Percentiles rank a stretch among this genome's conserved stretches.
These are phyloP conservation scores for Lactarius pseudohatsudake DNA, from an alignment of 768 basidiomycete species.

Conservation along the genomic window DNA sequence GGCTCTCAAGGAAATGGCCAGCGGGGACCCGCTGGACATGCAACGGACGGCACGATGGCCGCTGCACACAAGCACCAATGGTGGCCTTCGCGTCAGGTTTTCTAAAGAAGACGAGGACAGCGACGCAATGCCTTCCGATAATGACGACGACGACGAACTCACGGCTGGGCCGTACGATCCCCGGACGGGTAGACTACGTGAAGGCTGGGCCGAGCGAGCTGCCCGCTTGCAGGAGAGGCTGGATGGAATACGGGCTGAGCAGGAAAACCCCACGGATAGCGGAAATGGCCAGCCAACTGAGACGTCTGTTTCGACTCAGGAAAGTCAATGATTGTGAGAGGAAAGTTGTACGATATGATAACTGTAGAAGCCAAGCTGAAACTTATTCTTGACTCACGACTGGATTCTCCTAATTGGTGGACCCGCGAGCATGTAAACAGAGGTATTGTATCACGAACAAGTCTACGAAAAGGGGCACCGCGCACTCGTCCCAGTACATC, in stretches of 20 bases:
- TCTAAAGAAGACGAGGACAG: conserved; percentile 58
- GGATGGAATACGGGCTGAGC: conserved; percentile 7
- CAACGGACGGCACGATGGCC: conserved; percentile 85
- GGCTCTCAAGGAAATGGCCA: conserved; percentile 68
- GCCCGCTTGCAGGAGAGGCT: conserved; percentile 9
- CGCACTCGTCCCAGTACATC: not conserved
- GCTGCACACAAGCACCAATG: conserved; percentile 40
- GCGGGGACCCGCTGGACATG: conserved; percentile 67
- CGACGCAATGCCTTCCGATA: conserved; percentile 23
- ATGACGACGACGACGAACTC: conserved; percentile 25
- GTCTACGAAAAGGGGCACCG: not conserved
- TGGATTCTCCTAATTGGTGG: not conserved
- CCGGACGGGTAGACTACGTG: conserved; percentile 25
- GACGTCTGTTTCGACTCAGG: not conserved
- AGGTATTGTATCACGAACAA: not conserved
- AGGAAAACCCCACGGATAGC: not conserved
- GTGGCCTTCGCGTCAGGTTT: conserved; percentile 54
- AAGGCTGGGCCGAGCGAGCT: conserved; percentile 19
- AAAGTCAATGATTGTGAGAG: conserved; percentile 3
- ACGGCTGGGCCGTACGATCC: conserved; percentile 29
- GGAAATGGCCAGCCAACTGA: not conserved
- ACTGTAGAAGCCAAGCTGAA: not conserved
- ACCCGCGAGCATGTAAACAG: not conserved
- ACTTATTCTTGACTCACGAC: not conserved
- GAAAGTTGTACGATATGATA: conserved; percentile 1